Evolutionary conservation across 164 flowering plant species (phyloP).

Genomic region (Kalanchoe fedtschenkoi): DNA sequence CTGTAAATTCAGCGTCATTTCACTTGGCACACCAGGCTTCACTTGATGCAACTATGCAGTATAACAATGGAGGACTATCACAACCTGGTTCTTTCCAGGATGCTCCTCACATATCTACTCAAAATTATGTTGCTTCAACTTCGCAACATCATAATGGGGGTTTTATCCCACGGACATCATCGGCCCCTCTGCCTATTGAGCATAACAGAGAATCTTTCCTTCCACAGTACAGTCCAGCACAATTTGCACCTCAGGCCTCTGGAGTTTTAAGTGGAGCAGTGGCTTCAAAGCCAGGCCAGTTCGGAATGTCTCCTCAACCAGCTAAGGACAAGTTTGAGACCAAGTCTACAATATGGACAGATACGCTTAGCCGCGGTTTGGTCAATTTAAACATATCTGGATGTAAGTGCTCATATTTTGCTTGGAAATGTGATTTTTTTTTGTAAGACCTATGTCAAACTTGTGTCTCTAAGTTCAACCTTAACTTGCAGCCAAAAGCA

Average conservation of each 20-base stretch:
- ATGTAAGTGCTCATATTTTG: slow-evolving; percentile 40
- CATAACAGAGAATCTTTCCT: slow-evolving; percentile 16
- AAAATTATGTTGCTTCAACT: neutral
- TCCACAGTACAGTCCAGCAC: slow-evolving; percentile 11
- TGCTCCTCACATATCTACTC: neutral
- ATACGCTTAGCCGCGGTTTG: slow-evolving; percentile 86
- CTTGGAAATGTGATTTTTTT: too few relatives aligned
- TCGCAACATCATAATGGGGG: slow-evolving; percentile 13
- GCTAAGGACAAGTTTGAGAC: slow-evolving; percentile 72
- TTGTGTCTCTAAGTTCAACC: neutral
- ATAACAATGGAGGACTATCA: slow-evolving; percentile 15
- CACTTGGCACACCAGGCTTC: slow-evolving; percentile 16
- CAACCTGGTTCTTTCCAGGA: slow-evolving; percentile 13
- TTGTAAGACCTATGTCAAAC: too few relatives aligned
- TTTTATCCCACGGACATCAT: slow-evolving; percentile 16
- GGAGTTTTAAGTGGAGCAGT: slow-evolving; percentile 20
- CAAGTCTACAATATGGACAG: slow-evolving; percentile 94
- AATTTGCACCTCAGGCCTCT: slow-evolving; percentile 7
- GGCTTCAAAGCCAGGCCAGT: slow-evolving; percentile 21
- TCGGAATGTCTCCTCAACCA: slow-evolving; percentile 41
- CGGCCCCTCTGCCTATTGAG: slow-evolving; percentile 5
- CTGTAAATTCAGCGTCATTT: slow-evolving; percentile 8
- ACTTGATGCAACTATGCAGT: slow-evolving; percentile 15
- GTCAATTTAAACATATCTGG: slow-evolving; percentile 94
- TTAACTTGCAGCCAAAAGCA: slow-evolving; percentile 70